Evolutionary conservation across 176 grass and related monocot species (phyloP).

Genomic region (Carex myosuroides): DNA sequence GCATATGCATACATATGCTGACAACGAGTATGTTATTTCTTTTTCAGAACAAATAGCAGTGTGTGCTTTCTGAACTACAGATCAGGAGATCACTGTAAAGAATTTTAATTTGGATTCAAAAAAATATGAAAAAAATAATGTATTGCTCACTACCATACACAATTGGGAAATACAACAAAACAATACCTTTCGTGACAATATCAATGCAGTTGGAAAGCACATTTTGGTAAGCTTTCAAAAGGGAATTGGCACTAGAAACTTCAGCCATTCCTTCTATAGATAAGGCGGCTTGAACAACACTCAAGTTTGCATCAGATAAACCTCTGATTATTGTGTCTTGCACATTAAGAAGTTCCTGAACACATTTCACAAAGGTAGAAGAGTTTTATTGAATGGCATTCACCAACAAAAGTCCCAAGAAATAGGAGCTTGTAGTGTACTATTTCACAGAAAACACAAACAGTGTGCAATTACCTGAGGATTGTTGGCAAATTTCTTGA

Average conservation of each 20-base stretch:
- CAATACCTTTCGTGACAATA: constrained; percentile 54
- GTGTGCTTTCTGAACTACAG: neutral
- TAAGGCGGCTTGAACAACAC: constrained; percentile 86
- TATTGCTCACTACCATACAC: neutral
- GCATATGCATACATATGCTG: neutral
- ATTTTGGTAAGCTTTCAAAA: constrained; percentile 56
- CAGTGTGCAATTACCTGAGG: constrained; percentile 35
- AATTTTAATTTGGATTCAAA: neutral
- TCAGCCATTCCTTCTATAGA: constrained; percentile 73
- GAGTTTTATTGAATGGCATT: constrained; percentile 20
- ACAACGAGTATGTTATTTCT: neutral
- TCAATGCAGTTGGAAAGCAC: constrained; percentile 60
- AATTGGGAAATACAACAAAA: constrained; percentile 17
- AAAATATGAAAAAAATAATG: neutral
- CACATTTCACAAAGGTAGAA: constrained; percentile 6
- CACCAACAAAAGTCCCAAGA: neutral
- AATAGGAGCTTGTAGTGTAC: neutral
- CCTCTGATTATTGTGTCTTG: constrained; percentile 63
- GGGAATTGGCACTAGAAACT: constrained; percentile 32
- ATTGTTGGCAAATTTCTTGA: constrained; percentile 39
- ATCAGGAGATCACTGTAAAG: neutral
- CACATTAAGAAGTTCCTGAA: constrained; percentile 60
- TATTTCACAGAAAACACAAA: constrained; percentile 20
- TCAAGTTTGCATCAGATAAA: constrained; percentile 78
- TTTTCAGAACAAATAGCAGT: neutral